A percentile compares a stretch with the other conserved stretches of the same genome.
phyloP scores from a whole-genome alignment of 371 early-diverging fungal species.

The Coemansia sp. region DNA sequence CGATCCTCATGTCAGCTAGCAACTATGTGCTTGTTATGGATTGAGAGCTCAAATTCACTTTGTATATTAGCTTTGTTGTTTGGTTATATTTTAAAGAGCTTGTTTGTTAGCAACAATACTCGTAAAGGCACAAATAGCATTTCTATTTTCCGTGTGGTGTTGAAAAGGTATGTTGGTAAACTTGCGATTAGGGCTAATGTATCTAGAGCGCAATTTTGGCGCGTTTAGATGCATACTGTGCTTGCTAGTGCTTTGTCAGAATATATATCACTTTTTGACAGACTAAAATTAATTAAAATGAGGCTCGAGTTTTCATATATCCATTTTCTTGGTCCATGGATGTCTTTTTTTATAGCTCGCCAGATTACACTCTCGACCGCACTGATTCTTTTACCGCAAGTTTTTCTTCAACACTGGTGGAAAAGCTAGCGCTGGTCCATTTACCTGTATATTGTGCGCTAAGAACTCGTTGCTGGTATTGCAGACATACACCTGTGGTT shows the following conservation, averaged over 20 bases:
- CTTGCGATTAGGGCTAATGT: neutral
- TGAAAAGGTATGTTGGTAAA: neutral
- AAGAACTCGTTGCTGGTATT: neutral
- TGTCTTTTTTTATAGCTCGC: neutral
- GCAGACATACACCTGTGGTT: neutral
- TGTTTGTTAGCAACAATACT: neutral
- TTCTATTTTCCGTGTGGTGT: neutral
- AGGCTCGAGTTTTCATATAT: slow-evolving; percentile 2
- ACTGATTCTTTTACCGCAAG: neutral
- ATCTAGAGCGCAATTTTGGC: too few relatives aligned
- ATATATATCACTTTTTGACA: neutral
- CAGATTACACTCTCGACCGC: slow-evolving; percentile 5
- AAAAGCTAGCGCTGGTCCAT: neutral
- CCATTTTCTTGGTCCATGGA: slow-evolving; percentile 7
- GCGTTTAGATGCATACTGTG: neutral
- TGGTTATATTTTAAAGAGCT: neutral
- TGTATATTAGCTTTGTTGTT: neutral
- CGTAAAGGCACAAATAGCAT: neutral
- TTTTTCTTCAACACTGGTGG: neutral
- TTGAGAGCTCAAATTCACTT: neutral
- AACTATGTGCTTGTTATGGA: neutral
- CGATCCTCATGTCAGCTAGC: neutral
- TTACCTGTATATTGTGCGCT: neutral
- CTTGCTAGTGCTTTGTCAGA: neutral
- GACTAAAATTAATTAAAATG: slow-evolving; percentile 3